Base-by-base conservation (phyloP, 2,329 filamentous ascomycete genomes). In the Phaeosphaeriaceae sp. region DNA sequence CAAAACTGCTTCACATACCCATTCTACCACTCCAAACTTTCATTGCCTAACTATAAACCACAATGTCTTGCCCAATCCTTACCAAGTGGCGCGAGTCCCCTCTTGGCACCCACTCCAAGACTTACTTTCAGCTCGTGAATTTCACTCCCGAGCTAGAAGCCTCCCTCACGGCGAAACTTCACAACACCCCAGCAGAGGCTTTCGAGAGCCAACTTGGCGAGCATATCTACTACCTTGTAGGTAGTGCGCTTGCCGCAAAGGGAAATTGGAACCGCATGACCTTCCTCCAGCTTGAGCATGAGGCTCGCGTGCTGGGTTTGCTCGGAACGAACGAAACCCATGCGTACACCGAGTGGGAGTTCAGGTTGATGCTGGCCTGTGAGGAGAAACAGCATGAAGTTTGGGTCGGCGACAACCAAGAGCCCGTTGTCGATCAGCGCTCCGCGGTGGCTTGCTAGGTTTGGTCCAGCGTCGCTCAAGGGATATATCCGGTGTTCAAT, bases 191-290 rank as follows among this genome's bases (percentile, higher is more conserved):
- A 15, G n/a, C 5, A 41, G n/a, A 21, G 41, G 9, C 7, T 7
- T 20, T 36, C 31, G 6, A 21, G 7, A 47, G 19, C 21, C 10
- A 36, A 27, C 52, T 58, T 10, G 51, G 41, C 1, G 55, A 57
- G 40, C 24, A 46, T 1, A 17, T 58, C 7, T 54, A 58, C 48
- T 58, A 45, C 40, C 21, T 31, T 6, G 15, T 51, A 9, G 56
- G 56, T 11, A 47, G 47, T 21, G 40, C 46, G 17, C 22, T 58
- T 7, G 48, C 48, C 3, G 24, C 42, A 15, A 19, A 42, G 11
- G n/a, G 31, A 10, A 17, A 54, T 1, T 58, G 51, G 51, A 51
- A 58, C 31, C 15, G 27, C 6, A 58, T 58, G 56, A 58, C 56
- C 22, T 52, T 44, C 19, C 41, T 51, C 10, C 56, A 58, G 42